Evolutionary conservation across 1,284 basidiomycete species (phyloP).

Genomic region (Trametes hirsuta): DNA sequence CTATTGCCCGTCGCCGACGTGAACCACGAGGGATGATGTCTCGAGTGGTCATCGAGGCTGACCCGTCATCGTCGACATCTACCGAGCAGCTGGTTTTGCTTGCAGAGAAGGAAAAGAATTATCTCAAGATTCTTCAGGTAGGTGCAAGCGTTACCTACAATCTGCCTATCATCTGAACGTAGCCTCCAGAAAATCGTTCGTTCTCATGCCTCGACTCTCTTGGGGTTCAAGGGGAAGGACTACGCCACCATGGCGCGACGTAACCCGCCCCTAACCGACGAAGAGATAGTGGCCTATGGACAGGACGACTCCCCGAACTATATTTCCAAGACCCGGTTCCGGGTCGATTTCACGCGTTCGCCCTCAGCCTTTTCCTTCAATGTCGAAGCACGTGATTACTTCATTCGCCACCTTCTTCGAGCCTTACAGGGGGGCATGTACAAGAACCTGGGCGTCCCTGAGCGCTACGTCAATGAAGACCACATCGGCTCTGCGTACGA

Average conservation of each 20-base stretch:
- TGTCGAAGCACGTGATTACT: slow-evolving; percentile 2
- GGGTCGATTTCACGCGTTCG: slow-evolving; percentile 7
- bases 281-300: neutral
- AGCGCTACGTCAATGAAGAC: neutral
- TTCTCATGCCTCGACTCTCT: neutral
- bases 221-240: neutral
- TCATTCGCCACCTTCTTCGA: neutral
- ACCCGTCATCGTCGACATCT: neutral
- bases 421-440: neutral
- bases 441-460: neutral
- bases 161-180: neutral
- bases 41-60: neutral
- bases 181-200: neutral
- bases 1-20: neutral
- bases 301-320: neutral
- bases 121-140: slow-evolving; percentile 2
- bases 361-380: slow-evolving; percentile 3
- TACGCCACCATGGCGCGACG: neutral
- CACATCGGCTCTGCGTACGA: slow-evolving; percentile 1
- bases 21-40: neutral
- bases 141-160: neutral
- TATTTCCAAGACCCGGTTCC: neutral
- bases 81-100: neutral
- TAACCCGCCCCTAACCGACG: neutral
- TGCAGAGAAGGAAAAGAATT: neutral